Evolutionary conservation across 306 rosid genomes (phyloP).

Genomic region (Rubus idaeus): DNA sequence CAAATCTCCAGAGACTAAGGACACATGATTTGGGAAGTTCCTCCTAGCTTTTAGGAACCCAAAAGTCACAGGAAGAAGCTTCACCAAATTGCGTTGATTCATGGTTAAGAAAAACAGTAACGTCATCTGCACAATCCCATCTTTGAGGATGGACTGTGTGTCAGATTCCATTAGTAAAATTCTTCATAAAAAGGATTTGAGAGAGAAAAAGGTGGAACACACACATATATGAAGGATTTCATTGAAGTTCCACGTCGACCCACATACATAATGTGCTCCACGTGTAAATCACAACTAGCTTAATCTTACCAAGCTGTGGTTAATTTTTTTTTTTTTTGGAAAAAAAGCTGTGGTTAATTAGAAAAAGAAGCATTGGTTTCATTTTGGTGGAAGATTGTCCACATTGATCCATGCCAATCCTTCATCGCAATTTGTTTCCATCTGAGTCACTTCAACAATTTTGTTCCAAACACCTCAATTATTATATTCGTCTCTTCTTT

Average conservation of each 20-base stretch:
- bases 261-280: neutral
- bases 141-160: neutral
- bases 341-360: no score
- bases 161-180: neutral
- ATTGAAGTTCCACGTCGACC: neutral
- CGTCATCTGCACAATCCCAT: slow-evolving; percentile 15
- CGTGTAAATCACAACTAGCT: neutral
- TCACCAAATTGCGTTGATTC: neutral
- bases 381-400: neutral
- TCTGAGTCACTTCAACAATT: neutral
- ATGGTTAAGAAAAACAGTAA: neutral
- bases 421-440: neutral
- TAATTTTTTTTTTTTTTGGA: no score
- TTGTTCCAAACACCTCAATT: neutral
- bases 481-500: neutral
- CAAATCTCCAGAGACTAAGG: neutral
- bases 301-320: neutral
- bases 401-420: neutral
- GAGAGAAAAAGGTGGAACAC: neutral
- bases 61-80: neutral
- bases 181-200: neutral
- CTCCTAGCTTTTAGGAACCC: neutral
- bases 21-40: neutral
- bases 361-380: neutral
- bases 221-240: neutral